Base-by-base conservation (phyloP, 1,139 yeast species). In the Sugiyamaella neomexicana region DNA sequence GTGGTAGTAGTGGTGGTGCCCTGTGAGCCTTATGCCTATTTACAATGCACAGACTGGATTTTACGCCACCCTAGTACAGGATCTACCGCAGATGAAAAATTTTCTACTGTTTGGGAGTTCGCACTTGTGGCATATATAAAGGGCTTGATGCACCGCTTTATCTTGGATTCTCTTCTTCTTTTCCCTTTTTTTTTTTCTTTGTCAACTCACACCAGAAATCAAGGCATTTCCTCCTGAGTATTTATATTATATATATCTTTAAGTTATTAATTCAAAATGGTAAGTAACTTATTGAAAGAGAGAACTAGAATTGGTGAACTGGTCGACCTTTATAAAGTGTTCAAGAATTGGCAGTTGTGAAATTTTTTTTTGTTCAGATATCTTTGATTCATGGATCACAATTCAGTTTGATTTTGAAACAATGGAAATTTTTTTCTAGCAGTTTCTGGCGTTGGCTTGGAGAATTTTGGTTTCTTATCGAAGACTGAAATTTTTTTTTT, bases 181-280 rank as follows among this genome's bases (percentile, higher is more conserved):
- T 59, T 56, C 57, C 25, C 50, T 60, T 60, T 60, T 65, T 59
- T 65, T 59, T 55, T 62, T 64, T 68, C 71, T 59, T 64, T 62
- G 72, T 72, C 74, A 60, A 65, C 75, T 72, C 75, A 72, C 75
- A 72, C 75, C 75, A 62, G 73, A 70, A 69, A 70, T 72, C 69
- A 62, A 50, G 57, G 75, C 75, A 71, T 71, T 71, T 72, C 74
- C 66, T 61, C 62, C 75, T 72, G 75, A 71, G 75, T 68, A 61
- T 58, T 57, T 42, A 54, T 60, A 52, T 60, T 62, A 68, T 61
- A 68, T 23, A n/a, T 29, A 38, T 29, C 34, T 29, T 29, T 29
- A 32, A 23, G 27, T 49, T 17, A 44, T 50, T 38, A 27, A 43
- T 38, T 50, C 29, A 45, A 39, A 50, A 50, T 44, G 53, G 53